A percentile compares a stretch with the other conserved stretches of the same genome.
phyloP scores from a whole-genome alignment of 2,329 filamentous ascomycete species.

The Colletotrichum cereale region DNA sequence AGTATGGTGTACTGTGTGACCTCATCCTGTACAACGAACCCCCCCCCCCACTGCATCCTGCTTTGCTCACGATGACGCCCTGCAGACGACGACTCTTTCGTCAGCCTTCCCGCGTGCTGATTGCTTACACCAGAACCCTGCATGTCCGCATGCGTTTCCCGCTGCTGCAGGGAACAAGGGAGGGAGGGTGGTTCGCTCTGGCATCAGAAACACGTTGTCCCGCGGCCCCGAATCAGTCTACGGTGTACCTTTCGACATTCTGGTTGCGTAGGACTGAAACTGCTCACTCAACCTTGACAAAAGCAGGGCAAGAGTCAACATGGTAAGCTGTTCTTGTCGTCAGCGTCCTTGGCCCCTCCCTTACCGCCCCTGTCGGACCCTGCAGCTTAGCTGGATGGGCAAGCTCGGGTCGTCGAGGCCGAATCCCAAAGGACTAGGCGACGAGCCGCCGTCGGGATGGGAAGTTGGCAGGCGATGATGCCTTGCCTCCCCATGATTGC shows the following conservation, averaged over 20 bases:
- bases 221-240: not conserved
- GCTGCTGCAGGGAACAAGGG: not conserved
- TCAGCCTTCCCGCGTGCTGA: not conserved
- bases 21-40: conserved; percentile 20
- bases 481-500: not conserved
- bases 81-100: not conserved
- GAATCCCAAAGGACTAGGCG: not conserved
- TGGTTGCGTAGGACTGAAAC: not conserved
- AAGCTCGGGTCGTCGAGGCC: conserved; percentile 3
- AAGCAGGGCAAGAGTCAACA: conserved; percentile 11
- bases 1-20: conserved; percentile 32
- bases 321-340: not conserved
- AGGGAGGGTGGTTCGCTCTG: not conserved
- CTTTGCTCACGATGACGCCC: not conserved
- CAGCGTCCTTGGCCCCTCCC: not conserved
- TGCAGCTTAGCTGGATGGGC: conserved; percentile 21
- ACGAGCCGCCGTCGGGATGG: not conserved
- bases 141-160: not conserved
- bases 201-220: not conserved
- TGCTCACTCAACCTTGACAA: not conserved
- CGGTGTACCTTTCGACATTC: not conserved
- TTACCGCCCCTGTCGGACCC: conserved; percentile 32
- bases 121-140: not conserved
- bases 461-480: not conserved
- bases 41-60: not conserved